Base-by-base conservation (phyloP, 2,329 filamentous ascomycete genomes). In the Penicillium sp. region DNA sequence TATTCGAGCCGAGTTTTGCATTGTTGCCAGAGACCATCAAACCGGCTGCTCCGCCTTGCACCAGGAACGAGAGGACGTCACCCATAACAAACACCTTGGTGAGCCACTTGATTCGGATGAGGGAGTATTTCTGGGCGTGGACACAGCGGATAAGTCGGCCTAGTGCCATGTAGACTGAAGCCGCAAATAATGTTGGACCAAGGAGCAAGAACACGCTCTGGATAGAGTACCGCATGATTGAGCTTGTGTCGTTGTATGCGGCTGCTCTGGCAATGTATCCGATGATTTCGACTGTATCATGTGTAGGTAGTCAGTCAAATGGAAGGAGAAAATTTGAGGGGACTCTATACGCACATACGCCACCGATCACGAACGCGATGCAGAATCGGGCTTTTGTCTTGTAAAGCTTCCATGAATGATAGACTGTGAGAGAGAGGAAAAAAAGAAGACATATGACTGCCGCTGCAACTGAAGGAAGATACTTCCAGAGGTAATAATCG, bases 151-250 rank as follows among this genome's bases (percentile, higher is more conserved):
- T 60, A n/a, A 62, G 57, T 2, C 60, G 60, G 1, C 50, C 44
- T 1, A 60, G 47, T 6, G 54, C 51, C 60, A 62, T 62, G 14
- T 62, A 62, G 19, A 62, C 46, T 3, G 60, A 51, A 3, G 60
- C 57, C 1, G 60, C 60, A n/a, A 62, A 62, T 2, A 59, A 50
- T 2, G 51, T 66, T 0, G 76, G 75, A 0, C 69, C 72, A 2
- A 79, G 53, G 2, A 77, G 69, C 27, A 71, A 49, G 22, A 69
- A 59, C 7, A 73, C 50, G n/a, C 66, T 66, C 60, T 76, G 72
- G 1, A 73, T 67, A 6, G 68, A 65, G 58, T 70, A 75, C 13
- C 61, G 58, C 39, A 59, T 52, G 1, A 61, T 46, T 22, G 51
- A 40, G 6, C 62, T 58, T 27, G 41, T 44, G 22, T 69, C 40